These are phyloP conservation scores for Mycena venus DNA, from an alignment of 768 basidiomycete genomes.

Conservation along the genomic window DNA sequence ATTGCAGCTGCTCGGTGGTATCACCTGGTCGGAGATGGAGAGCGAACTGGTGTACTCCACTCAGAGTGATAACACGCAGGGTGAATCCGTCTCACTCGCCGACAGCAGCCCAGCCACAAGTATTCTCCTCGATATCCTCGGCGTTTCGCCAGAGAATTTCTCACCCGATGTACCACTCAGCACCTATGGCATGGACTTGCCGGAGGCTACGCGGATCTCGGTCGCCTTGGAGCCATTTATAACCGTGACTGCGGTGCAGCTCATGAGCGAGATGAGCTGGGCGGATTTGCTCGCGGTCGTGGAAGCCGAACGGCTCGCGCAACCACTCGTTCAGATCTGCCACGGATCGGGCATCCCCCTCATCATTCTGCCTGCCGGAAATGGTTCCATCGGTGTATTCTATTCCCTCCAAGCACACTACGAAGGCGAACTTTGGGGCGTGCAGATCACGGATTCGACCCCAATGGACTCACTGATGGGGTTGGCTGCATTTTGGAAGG, in stretches of 20 bases:
- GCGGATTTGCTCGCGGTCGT: conserved; percentile 32
- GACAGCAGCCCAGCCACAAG: background rate
- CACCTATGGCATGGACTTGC: conserved; percentile 49
- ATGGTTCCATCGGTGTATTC: conserved; percentile 25
- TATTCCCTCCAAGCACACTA: conserved; percentile 19
- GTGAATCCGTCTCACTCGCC: background rate
- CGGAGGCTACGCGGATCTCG: conserved; percentile 44
- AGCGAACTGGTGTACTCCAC: background rate
- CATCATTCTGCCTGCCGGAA: conserved; percentile 29
- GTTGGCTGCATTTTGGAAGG: conserved; percentile 25
- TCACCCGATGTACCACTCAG: conserved; percentile 46
- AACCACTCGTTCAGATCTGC: conserved; percentile 29
- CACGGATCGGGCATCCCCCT: conserved; percentile 18
- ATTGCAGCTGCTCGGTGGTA: conserved; percentile 21
- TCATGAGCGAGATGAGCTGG: conserved; percentile 44
- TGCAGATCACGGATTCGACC: conserved; percentile 29
- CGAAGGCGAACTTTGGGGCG: conserved; percentile 22
- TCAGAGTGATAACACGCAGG: background rate
- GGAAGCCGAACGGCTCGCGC: background rate
- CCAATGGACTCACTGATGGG: conserved; percentile 16
- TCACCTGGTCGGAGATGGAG: conserved; percentile 15
- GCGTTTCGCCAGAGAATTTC: conserved; percentile 42
- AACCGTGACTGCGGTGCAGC: conserved; percentile 43
- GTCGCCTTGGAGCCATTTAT: conserved; percentile 40
- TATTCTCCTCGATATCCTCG: conserved; percentile 37